Conservation (phyloP, 441 rosid species). For the Populus trichocarpa region DNA sequence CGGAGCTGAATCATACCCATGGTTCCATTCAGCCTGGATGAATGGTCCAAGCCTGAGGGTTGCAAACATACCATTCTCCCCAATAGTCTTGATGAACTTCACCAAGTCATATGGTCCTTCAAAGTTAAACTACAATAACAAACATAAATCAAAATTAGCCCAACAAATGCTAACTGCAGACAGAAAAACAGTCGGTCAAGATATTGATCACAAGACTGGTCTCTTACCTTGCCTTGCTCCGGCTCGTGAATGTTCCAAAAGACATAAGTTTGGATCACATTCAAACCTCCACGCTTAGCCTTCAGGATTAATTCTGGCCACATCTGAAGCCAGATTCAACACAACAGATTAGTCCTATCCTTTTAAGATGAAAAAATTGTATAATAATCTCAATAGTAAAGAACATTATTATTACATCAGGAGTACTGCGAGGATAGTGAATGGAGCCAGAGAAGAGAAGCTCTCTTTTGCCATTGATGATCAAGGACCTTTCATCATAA, state of each 20-base stretch:
- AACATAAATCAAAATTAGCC: not conserved
- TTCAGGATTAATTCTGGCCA: constrained; percentile 62
- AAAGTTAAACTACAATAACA: constrained; percentile 51
- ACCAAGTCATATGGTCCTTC: constrained; percentile 72
- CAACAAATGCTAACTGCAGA: not conserved
- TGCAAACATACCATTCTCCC: constrained; percentile 55
- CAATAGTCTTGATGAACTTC: constrained; percentile 62
- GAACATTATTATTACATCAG: constrained; percentile 45
- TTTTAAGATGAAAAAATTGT: not conserved
- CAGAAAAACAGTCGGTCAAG: not conserved
- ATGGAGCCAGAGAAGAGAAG: constrained; percentile 89
- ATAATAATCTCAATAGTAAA: not conserved
- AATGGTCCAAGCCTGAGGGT: constrained; percentile 83
- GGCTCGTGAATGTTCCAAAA: constrained; percentile 94
- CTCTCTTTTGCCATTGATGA: constrained; percentile 72
- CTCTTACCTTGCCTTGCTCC: constrained; percentile 51
- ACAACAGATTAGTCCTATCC: not conserved
- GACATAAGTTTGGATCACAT: constrained; percentile 72
- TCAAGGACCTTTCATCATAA: constrained; percentile 73
- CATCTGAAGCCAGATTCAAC: constrained; percentile 37
- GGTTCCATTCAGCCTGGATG: constrained; percentile 97
- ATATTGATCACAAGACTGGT: not conserved
- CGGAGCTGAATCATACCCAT: constrained; percentile 52
- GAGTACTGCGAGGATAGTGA: constrained; percentile 90
- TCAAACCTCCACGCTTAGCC: constrained; percentile 74